A percentile compares a stretch with the other conserved stretches of the same genome.
Conservation (phyloP, 2,329 filamentous ascomycete species). For the Penicillium thymicola region DNA sequence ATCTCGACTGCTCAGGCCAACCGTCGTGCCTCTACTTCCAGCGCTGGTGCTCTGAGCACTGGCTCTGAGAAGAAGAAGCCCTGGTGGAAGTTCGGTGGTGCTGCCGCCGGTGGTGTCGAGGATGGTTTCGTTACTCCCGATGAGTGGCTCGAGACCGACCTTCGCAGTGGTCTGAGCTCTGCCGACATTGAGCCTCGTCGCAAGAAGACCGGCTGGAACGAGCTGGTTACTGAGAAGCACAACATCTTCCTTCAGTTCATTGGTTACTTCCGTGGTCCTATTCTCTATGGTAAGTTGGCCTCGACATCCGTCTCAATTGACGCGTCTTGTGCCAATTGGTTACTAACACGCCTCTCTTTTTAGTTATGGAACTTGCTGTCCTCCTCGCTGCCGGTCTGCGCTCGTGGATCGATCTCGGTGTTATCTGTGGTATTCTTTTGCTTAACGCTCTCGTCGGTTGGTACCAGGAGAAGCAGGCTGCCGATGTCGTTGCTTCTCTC, state of each 20-base stretch:
- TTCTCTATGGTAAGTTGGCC: slow-evolving; percentile 4
- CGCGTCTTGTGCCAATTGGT: neutral
- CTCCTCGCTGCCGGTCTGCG: slow-evolving; percentile 69
- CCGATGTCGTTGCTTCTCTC: slow-evolving; percentile 69
- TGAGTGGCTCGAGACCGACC: slow-evolving; percentile 68
- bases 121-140: slow-evolving; percentile 53
- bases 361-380: slow-evolving; percentile 71
- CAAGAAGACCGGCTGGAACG: slow-evolving; percentile 67
- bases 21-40: slow-evolving; percentile 49
- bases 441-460: slow-evolving; percentile 75
- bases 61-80: slow-evolving; percentile 49
- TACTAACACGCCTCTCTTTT: slow-evolving; percentile 6
- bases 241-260: slow-evolving; percentile 73
- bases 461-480: slow-evolving; percentile 79
- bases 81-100: slow-evolving; percentile 58
- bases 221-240: slow-evolving; percentile 70
- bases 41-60: slow-evolving; percentile 42
- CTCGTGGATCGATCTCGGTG: slow-evolving; percentile 66
- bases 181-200: slow-evolving; percentile 62
- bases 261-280: slow-evolving; percentile 69
- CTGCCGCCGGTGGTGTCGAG: slow-evolving; percentile 25
- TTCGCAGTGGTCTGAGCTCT: slow-evolving; percentile 59
- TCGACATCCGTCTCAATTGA: neutral
- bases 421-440: slow-evolving; percentile 71
- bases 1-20: slow-evolving; percentile 64